phyloP scores from a whole-genome alignment of 164 flowering plant species.

The Amborella trichopoda region DNA sequence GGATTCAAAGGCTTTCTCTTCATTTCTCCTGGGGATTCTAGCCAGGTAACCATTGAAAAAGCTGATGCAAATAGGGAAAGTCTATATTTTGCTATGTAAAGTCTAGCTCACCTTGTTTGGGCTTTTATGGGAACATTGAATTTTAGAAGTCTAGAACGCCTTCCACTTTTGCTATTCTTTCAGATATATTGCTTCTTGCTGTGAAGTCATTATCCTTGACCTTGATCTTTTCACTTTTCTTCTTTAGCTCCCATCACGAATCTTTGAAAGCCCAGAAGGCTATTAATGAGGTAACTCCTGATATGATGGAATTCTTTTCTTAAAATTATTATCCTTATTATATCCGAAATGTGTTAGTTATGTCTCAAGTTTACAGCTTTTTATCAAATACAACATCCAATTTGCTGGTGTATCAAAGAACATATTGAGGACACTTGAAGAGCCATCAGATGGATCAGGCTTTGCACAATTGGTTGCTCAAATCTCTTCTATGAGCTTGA shows the following conservation, averaged over 20 bases:
- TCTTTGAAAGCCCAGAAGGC: conserved; percentile 91
- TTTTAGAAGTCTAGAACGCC: no score
- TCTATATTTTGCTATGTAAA: no score
- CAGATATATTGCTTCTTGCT: background rate
- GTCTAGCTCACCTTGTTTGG: no score
- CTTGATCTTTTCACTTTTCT: conserved; percentile 2
- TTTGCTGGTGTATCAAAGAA: conserved; percentile 75
- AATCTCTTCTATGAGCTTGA: conserved; percentile 77
- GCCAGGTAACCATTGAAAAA: conserved; percentile 84
- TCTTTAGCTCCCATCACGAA: conserved; percentile 84
- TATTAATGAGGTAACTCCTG: conserved; percentile 67
- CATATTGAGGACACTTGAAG: conserved; percentile 34
- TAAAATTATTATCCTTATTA: background rate
- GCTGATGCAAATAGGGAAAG: no score
- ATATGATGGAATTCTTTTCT: background rate
- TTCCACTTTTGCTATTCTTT: background rate
- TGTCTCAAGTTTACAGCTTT: conserved; percentile 41
- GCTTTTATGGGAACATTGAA: no score
- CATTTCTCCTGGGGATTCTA: conserved; percentile 73
- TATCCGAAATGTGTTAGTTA: background rate
- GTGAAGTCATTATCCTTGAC: background rate
- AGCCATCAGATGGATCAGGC: conserved; percentile 32
- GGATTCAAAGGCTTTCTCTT: conserved; percentile 70
- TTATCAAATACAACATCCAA: conserved; percentile 89
- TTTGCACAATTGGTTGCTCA: conserved; percentile 70